Evolutionary conservation across 2,329 filamentous ascomycete species (phyloP), one percentile per base, ranked within the genome.

Genomic region (Exophiala bonariae): DNA sequence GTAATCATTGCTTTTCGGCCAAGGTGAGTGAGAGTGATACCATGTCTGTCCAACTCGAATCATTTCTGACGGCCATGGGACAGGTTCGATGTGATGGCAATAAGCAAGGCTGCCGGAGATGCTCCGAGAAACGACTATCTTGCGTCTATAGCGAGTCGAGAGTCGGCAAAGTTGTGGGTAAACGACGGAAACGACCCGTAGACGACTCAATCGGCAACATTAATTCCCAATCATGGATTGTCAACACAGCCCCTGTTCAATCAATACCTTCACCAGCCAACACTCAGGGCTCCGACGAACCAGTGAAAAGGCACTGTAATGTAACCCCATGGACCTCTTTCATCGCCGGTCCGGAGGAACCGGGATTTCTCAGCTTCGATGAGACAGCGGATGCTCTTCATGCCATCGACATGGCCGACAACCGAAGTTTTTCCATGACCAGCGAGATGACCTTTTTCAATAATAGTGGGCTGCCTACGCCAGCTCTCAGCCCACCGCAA

Each of bases 81-180:
- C 54, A 59, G 56, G 57, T 59, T 19, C 51, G 57, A 22, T 59
- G 57, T 53, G 54, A 59, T 49, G 57, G 57, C 8, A 55, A 56
- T 42, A 59, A 59, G 46, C 42, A 48, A 46, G 53, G 55, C 10
- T 59, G 57, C 39, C 49, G 50, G n/a, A 38, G 57, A 49, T 59
- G 57, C 45, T 42, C 35, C 14, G 57, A 59, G 28, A 59, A 59
- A 47, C 40, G 43, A 39, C 41, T 58, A 8, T 50, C 50, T 20
- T 59, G 57, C 38, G 40, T 53, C 32, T 59, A 59, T 41, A 59
- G 57, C 45, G 57, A 59, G 41, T 59, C 57, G 26, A 39, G 56
- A 26, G 57, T 59, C 2, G 57, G 57, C 11, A 58, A 55, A 38
- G 57, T 59, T 13, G 57, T 59, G 16, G 57, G 57, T 7, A 59